Evolutionary conservation across 2,329 filamentous ascomycete species (phyloP).

Genomic region (Trichoderma endophyticum): DNA sequence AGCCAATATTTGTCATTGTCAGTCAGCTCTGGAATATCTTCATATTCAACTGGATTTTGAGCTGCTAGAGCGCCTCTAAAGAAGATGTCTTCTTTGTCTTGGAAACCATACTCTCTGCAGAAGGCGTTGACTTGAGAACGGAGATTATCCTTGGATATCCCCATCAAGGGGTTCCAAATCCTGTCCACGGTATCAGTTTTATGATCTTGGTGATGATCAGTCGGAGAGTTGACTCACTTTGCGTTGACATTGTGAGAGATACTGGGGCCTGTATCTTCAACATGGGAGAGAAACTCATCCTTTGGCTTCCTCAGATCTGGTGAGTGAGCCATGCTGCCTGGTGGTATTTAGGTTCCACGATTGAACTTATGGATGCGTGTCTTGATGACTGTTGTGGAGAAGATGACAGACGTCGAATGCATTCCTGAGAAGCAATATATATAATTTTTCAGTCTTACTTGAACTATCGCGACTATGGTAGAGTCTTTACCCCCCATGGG

Average conservation of each 20-base stretch:
- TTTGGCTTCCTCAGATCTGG: slow-evolving; percentile 20
- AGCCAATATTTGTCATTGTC: slow-evolving; percentile 27
- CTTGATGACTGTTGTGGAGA: neutral
- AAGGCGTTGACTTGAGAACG: slow-evolving; percentile 25
- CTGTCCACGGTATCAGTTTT: slow-evolving; percentile 11
- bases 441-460: neutral
- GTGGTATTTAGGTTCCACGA: too few species aligned
- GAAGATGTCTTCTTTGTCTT: slow-evolving; percentile 27
- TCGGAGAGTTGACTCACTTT: slow-evolving; percentile 22
- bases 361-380: neutral
- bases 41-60: slow-evolving; percentile 25
- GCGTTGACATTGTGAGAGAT: slow-evolving; percentile 33
- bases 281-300: slow-evolving; percentile 25
- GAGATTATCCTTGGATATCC: slow-evolving; percentile 26
- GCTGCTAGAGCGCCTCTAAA: slow-evolving; percentile 30
- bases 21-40: slow-evolving; percentile 25
- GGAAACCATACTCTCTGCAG: slow-evolving; percentile 28
- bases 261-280: slow-evolving; percentile 21
- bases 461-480: neutral
- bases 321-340: neutral
- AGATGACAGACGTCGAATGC: neutral
- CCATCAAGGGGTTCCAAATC: slow-evolving; percentile 29
- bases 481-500: neutral
- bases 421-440: neutral
- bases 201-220: too few species aligned